Base-by-base conservation (phyloP, 2,329 filamentous ascomycete genomes). In the Alternaria novae-zelandiae region DNA sequence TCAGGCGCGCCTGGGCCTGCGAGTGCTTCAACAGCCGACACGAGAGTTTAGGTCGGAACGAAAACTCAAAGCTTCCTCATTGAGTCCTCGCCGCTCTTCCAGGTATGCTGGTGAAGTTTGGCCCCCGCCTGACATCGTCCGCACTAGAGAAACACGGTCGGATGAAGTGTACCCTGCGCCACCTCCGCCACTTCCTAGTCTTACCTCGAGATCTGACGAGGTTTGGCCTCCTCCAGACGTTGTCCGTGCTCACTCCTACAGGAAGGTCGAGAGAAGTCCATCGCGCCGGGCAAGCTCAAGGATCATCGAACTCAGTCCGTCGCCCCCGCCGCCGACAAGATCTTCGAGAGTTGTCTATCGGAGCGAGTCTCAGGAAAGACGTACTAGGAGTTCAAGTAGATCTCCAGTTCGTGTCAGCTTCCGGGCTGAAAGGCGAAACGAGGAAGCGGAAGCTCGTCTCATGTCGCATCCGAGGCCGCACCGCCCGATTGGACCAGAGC, bases 381-480 rank as follows among this genome's bases (percentile, higher is more conserved):
- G 59, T 6, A 45, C 47, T 23, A 64, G 61, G 55, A 66, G 54
- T 57, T 61, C 53, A 25, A 72, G 65, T 62, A 44, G 64, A 4
- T 67, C 68, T 20, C 68, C 68, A 15, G 17, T 53, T 20, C 63
- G 47, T 44, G 59, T 63, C 7, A 56, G 53, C 28, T 21, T 51
- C 17, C 61, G 56, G 13, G 62, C 59, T 26, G 46, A 64, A 20
- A 59, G 56, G n/a, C 64, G 54, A 6, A 64, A 51, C 21, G 65
- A 69, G 5, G 71, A 72, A 49, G 72, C 71, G n/a, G 67, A 69
- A 25, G 50, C 64, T 46, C 72, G 71, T 30, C 61, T 78, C 9
- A 66, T 61, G n/a, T 65, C 71, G 9, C 75, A 78, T 50, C 71
- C 74, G 28, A 61, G 65, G 17, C 55, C 76, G 10, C 75, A 66